Base-by-base conservation (phyloP, 2,329 filamentous ascomycete species). In the Phyllosticta paracitricarpa region DNA sequence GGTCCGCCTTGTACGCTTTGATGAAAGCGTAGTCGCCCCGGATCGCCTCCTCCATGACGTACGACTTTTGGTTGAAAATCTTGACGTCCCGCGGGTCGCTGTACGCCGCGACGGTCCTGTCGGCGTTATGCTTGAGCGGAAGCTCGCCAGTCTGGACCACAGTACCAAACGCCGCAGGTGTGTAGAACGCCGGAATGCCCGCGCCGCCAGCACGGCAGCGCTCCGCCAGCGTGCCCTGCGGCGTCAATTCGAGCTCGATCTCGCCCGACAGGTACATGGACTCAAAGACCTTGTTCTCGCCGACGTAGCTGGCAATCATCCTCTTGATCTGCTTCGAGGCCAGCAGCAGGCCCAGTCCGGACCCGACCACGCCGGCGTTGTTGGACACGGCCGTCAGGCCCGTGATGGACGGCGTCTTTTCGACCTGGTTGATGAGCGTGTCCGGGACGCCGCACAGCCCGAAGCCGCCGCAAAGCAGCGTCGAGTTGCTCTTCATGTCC, bases 151-250 rank as follows among this genome's bases (percentile, higher is more conserved):
- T 82, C 72, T 89, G 84, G 1, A 89, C 75, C 7, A 88, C 79
- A 0, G 86, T 89, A 61, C 85, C 85, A 59, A 76, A 73, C 75
- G 70, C 89, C 0, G 89, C 90, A 0, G 89, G 86, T 0, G 89
- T 92, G 69, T 86, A 94, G 71, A 94, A 92, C 0, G 89, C 89
- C 1, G 89, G 88, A 57, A 92, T 90, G 8, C 89, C 89, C 25
- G 87, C 86, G 3, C 88, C 89, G 1, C 84, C 89, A 6, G 87
- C 87, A 52, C 88, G 79, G 67, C 89, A 82, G 65, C 88, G 81
- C 76, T 90, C 87, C 0, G 87, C 87, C 58, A 90, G 78, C 0
- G 87, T 89, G 4, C 89, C 89, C 67, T 92, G 89, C 0, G 89
- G 89, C 61, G 87, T 90, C 52, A 92, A 77, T 73, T 92, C 88